Percentiles rank a stretch among this genome's conserved stretches.
Evolutionary conservation across 805 yeast species (phyloP).

Genomic region (Yarrowia sp.): DNA sequence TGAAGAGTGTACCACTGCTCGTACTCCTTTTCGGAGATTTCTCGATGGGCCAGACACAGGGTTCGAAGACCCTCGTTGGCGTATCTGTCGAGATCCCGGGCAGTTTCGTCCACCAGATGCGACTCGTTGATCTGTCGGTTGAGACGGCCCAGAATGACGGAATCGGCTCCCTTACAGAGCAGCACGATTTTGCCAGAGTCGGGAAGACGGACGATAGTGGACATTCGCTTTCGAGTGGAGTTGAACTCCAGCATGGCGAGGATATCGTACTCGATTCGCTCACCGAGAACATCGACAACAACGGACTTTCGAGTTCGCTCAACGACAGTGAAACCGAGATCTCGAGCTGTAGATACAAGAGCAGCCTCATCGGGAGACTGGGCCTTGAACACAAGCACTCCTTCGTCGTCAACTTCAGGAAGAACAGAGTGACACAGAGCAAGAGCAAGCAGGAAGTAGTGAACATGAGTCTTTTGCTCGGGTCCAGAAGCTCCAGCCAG

Average conservation of each 20-base stretch:
- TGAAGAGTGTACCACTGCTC: conserved; percentile 56
- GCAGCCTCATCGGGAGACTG: conserved; percentile 88
- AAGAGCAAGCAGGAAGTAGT: conserved; percentile 63
- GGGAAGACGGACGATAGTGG: conserved; percentile 56
- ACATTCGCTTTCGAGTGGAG: conserved; percentile 78
- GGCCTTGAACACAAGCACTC: conserved; percentile 55
- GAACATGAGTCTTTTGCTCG: conserved; percentile 51
- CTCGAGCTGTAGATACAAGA: conserved; percentile 72
- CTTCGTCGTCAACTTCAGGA: conserved; percentile 51
- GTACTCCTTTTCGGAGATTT: conserved; percentile 48
- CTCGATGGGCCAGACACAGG: conserved; percentile 66
- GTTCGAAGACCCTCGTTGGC: conserved; percentile 82
- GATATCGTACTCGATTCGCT: conserved; percentile 49
- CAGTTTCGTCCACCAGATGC: conserved; percentile 57
- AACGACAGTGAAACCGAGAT: conserved; percentile 64
- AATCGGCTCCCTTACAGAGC: conserved; percentile 76
- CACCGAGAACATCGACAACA: conserved; percentile 49
- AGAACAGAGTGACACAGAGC: conserved; percentile 79
- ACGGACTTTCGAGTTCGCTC: conserved; percentile 56
- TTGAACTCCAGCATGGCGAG: conserved; percentile 65
- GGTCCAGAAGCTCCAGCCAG: conserved; percentile 40
- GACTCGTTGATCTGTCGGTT: conserved; percentile 43
- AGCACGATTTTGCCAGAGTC: conserved; percentile 44
- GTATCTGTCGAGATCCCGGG: conserved; percentile 66
- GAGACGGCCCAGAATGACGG: conserved; percentile 59